Evolutionary conservation across 2,329 filamentous ascomycete genomes (phyloP).

Genomic region (Pseudocercospora cruenta): DNA sequence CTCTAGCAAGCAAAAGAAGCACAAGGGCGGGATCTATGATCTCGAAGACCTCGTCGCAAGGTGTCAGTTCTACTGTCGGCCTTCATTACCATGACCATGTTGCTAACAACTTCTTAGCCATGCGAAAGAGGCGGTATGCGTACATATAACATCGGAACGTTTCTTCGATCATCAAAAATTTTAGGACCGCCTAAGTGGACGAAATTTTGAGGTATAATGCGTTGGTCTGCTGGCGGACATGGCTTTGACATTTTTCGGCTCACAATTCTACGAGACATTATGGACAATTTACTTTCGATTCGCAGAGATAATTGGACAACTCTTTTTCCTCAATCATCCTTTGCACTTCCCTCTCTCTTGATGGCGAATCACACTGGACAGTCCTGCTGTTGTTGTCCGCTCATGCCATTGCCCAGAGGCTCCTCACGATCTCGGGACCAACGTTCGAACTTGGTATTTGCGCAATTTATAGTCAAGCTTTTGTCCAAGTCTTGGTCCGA

Average conservation of each 20-base stretch:
- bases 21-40: conserved; percentile 15
- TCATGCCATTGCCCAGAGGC: background rate
- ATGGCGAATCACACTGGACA: background rate
- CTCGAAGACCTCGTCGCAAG: conserved; percentile 20
- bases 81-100: background rate
- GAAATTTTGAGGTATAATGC: background rate
- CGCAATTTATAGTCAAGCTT: too few relatives aligned
- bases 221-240: background rate
- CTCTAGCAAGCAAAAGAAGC: background rate
- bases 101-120: background rate
- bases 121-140: conserved; percentile 12
- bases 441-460: too few relatives aligned
- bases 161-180: background rate
- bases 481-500: too few relatives aligned
- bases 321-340: background rate
- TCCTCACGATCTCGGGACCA: too few relatives aligned
- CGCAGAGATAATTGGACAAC: background rate
- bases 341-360: background rate
- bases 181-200: background rate
- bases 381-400: background rate
- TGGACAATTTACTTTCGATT: background rate
- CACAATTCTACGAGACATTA: background rate
- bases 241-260: background rate
- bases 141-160: background rate
- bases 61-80: conserved; percentile 1